Conservation (phyloP, 75 land plant genomes). For the Sequoia sempervirens region DNA sequence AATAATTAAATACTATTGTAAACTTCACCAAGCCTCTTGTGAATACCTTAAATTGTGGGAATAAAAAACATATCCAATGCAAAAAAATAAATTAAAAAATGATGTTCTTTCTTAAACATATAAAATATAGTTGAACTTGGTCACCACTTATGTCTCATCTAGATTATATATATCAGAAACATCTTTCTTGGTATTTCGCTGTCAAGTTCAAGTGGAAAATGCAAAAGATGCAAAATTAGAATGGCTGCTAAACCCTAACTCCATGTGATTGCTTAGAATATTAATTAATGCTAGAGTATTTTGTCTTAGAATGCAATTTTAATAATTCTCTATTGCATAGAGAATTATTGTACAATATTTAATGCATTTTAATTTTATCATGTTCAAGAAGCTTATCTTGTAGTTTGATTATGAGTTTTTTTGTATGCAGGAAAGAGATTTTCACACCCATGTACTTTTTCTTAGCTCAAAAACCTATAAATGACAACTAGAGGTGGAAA, state of each 20-base stretch:
- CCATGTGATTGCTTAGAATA: background rate
- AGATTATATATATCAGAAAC: background rate
- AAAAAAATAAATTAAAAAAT: background rate
- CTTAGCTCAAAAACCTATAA: constrained; percentile 67
- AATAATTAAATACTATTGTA: background rate
- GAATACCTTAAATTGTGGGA: background rate
- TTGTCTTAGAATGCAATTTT: background rate
- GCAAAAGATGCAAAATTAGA: background rate
- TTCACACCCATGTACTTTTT: constrained; percentile 98
- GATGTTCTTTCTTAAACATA: background rate
- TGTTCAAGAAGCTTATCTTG: background rate
- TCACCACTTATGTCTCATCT: background rate
- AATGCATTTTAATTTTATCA: background rate
- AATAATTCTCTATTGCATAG: background rate
- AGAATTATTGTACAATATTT: background rate
- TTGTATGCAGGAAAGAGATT: constrained; percentile 73
- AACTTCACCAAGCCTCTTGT: background rate
- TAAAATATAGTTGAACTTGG: background rate
- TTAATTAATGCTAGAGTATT: background rate
- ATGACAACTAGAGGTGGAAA: background rate
- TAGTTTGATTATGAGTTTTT: background rate
- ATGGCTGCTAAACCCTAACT: background rate
- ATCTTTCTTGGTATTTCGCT: background rate
- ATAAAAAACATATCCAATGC: background rate
- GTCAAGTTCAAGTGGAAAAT: background rate